Conservation (phyloP, 352 stramenopile genomes). For the Phytophthora sp. region DNA sequence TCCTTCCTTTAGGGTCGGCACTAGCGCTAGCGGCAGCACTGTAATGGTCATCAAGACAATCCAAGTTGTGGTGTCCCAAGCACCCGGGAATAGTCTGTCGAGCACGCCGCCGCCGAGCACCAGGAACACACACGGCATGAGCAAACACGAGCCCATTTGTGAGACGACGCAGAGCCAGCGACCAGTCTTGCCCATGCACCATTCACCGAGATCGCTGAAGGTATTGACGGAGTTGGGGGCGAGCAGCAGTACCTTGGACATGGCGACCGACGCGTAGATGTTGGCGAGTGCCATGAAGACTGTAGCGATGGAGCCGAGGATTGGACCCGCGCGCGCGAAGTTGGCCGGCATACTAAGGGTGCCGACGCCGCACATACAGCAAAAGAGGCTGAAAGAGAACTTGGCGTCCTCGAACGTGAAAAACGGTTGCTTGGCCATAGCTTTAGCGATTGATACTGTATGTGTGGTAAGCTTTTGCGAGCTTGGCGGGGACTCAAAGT, state of each 20-base stretch:
- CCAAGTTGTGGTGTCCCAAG: constrained; percentile 58
- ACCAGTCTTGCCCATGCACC: constrained; percentile 45
- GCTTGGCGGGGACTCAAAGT: constrained; percentile 10
- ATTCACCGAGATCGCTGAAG: constrained; percentile 60
- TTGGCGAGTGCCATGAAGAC: constrained; percentile 72
- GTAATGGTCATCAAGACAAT: constrained; percentile 70
- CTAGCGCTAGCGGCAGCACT: constrained; percentile 52
- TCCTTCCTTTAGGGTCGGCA: constrained; percentile 69
- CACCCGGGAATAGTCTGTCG: constrained; percentile 53
- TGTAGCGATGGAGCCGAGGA: constrained; percentile 45
- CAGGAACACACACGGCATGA: constrained; percentile 68
- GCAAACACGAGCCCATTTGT: constrained; percentile 61
- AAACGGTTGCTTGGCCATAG: constrained; percentile 39
- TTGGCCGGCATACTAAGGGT: constrained; percentile 75
- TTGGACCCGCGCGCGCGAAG: constrained; percentile 59
- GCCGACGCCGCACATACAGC: constrained; percentile 69
- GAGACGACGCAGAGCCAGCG: constrained; percentile 59
- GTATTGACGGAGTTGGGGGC: constrained; percentile 64
- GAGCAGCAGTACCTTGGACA: constrained; percentile 63
- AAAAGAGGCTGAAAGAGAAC: constrained; percentile 66
- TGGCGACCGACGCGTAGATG: constrained; percentile 62
- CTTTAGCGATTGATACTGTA: no score
- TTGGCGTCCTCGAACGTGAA: constrained; percentile 72
- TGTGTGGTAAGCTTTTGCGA: constrained; percentile 13
- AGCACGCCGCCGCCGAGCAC: constrained; percentile 69